These are phyloP conservation scores for Aspergillus aculeatus DNA, from an alignment of 2,329 filamentous ascomycete genomes.

Conservation along the genomic window DNA sequence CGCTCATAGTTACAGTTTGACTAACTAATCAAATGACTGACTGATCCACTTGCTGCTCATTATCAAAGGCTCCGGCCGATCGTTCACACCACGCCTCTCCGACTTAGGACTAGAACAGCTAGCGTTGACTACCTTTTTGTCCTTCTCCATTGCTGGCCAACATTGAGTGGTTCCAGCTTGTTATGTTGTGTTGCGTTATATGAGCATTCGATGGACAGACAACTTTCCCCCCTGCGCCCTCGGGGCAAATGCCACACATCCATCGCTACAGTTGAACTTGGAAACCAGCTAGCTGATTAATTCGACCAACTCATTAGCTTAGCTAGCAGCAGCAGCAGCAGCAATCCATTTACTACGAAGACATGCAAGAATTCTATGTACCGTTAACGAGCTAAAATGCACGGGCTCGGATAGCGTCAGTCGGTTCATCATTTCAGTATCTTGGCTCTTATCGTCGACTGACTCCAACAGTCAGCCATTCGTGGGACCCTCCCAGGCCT, in stretches of 20 bases:
- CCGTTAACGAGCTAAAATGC: background rate
- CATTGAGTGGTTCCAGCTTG: background rate
- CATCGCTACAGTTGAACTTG: background rate
- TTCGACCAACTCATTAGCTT: background rate
- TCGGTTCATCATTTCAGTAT: background rate
- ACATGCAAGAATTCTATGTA: background rate
- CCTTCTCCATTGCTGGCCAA: background rate
- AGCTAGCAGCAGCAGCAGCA: background rate
- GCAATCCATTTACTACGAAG: background rate
- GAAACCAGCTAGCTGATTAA: background rate
- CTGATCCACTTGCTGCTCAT: background rate
- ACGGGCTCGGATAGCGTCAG: background rate
- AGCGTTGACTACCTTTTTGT: background rate
- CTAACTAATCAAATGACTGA: background rate
- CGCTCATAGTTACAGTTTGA: too few species aligned
- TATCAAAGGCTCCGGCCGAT: background rate
- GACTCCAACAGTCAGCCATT: background rate
- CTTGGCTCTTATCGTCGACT: constrained; percentile 4
- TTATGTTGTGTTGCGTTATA: background rate
- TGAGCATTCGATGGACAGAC: background rate
- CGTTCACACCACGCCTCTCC: background rate
- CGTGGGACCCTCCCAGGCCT: background rate
- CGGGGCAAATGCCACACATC: background rate
- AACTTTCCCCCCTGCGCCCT: background rate
- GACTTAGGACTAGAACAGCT: background rate